Evolutionary conservation across 176 grass and related monocot species (phyloP).

Genomic region (Lolium perenne): DNA sequence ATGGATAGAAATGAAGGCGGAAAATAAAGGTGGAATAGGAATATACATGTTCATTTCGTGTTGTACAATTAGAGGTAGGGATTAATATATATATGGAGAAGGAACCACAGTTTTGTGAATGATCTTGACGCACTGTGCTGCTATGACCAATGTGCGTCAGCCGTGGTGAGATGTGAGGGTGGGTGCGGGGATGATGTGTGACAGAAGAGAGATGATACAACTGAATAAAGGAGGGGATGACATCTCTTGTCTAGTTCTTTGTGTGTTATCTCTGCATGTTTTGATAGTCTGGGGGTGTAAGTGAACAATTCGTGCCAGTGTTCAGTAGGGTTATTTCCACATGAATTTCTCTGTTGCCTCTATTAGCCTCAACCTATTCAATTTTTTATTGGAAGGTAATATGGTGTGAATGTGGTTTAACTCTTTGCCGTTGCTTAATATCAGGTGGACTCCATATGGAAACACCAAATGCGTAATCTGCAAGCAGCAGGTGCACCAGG

Average conservation of each 20-base stretch:
- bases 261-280: neutral
- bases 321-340: neutral
- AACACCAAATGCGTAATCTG: constrained; percentile 90
- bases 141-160: neutral
- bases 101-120: neutral
- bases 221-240: neutral
- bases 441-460: constrained; percentile 94
- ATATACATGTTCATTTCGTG: neutral
- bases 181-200: neutral
- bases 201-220: neutral
- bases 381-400: neutral
- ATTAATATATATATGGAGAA: neutral
- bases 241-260: too few species aligned
- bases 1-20: neutral
- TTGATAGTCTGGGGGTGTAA: neutral
- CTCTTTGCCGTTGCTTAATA: constrained; percentile 25
- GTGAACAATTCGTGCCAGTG: neutral
- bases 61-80: neutral
- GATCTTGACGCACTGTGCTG: neutral
- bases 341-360: neutral
- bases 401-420: constrained; percentile 19
- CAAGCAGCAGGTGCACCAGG: constrained; percentile 98
- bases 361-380: neutral
- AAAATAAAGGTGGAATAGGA: neutral
- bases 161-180: neutral